Conservation (phyloP, 306 rosid species). For the barrel medic (Medicago truncatula) region DNA sequence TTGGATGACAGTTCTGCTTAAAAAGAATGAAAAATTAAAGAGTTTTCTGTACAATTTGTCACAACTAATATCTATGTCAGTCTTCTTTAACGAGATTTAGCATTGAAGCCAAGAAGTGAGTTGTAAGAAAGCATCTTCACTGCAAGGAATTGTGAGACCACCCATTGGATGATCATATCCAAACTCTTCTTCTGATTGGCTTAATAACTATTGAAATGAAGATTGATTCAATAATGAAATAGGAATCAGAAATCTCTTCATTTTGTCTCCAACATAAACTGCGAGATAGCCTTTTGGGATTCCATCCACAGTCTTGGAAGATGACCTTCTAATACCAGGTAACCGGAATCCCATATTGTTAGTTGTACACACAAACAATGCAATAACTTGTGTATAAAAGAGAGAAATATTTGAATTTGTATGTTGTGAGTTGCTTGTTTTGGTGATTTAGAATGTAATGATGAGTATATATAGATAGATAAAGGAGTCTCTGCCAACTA, state of each 20-base stretch:
- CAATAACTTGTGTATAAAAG: conserved; percentile 22
- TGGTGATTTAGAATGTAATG: conserved; percentile 17
- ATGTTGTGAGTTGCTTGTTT: conserved; percentile 12
- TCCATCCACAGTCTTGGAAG: background rate
- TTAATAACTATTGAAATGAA: background rate
- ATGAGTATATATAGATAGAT: conserved; percentile 36
- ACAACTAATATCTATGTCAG: background rate
- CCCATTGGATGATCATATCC: background rate
- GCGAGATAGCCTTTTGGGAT: background rate
- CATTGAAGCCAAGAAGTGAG: background rate
- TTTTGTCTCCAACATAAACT: background rate
- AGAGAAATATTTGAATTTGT: conserved; percentile 21
- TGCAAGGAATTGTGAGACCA: background rate
- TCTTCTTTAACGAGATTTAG: background rate
- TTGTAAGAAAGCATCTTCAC: background rate
- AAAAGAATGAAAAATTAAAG: background rate
- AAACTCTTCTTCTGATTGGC: background rate
- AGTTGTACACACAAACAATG: background rate
- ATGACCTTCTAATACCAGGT: background rate
- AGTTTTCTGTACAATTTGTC: background rate
- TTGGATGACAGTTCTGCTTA: too few relatives aligned
- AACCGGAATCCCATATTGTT: background rate
- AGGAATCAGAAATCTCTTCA: background rate
- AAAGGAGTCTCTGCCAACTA: background rate
- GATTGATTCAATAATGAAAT: background rate